These are phyloP conservation scores for Xylaria intraflava DNA, from an alignment of 495 filamentous ascomycete species.

Conservation along the genomic window DNA sequence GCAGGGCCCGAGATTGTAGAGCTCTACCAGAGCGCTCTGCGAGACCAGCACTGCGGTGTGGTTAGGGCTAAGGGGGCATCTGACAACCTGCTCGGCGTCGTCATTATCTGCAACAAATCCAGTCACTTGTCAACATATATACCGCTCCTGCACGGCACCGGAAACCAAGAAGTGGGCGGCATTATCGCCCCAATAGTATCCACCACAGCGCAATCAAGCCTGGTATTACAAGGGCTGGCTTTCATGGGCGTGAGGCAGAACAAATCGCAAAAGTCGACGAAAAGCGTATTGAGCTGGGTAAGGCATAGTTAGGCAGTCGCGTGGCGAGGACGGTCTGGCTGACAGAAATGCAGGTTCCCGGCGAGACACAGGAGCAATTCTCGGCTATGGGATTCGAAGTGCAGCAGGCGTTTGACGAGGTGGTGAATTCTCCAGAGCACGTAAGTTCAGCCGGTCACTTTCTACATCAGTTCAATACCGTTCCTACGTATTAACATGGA, in stretches of 20 bases:
- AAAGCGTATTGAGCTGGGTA: slow-evolving; percentile 71
- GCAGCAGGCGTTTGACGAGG: slow-evolving; percentile 72
- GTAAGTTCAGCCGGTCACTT: slow-evolving; percentile 25
- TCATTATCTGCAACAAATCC: slow-evolving; percentile 69
- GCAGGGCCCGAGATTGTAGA: slow-evolving; percentile 76
- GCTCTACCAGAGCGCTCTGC: slow-evolving; percentile 71
- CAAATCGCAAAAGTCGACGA: slow-evolving; percentile 64
- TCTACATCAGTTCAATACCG: background rate
- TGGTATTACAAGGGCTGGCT: slow-evolving; percentile 72
- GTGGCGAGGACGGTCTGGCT: slow-evolving; percentile 13
- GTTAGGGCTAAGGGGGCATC: slow-evolving; percentile 69
- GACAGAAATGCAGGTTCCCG: slow-evolving; percentile 50
- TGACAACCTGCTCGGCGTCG: slow-evolving; percentile 69
- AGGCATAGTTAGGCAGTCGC: slow-evolving; percentile 21
- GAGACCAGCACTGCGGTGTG: slow-evolving; percentile 69
- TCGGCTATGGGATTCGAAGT: slow-evolving; percentile 70
- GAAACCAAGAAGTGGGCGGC: slow-evolving; percentile 55
- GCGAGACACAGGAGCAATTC: slow-evolving; percentile 64
- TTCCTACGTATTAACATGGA: background rate
- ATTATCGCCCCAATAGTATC: slow-evolving; percentile 77
- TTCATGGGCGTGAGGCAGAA: slow-evolving; percentile 76
- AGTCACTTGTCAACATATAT: slow-evolving; percentile 63
- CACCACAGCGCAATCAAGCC: slow-evolving; percentile 57
- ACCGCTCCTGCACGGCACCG: slow-evolving; percentile 52
- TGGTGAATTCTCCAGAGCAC: slow-evolving; percentile 65